Base-by-base conservation (phyloP, 441 rosid species). In the Capsella rubella region DNA sequence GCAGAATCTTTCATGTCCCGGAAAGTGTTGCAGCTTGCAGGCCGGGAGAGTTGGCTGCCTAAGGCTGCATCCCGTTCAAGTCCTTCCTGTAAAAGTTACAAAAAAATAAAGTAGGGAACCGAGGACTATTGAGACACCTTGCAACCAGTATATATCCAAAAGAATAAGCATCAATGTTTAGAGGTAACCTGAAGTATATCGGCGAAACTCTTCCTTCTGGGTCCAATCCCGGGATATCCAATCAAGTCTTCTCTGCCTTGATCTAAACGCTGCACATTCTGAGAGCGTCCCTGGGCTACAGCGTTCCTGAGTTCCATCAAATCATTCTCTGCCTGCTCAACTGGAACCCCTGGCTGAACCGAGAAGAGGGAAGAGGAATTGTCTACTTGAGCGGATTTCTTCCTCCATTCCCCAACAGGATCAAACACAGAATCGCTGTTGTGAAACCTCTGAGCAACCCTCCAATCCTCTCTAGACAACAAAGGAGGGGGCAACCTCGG, bases 191-290 rank as follows among this genome's bases (percentile, higher is more conserved):
- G 98, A 79, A 95, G 90, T 79, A 91, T 92, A 88, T 91, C 98
- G 12, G 99, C 91, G 75, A 91, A 92, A 84, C 99, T 95, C 87
- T 87, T 95, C 87, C 93, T 88, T 86, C 98, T 87, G 2, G 84
- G 70, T 15, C 92, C 95, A 80, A 92, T 80, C 58, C 87, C 90
- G 0, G 70, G 15, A 71, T 81, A 50, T 69, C 84, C 89, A 67
- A 34, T 65, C 56, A 76, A 67, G 50, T 82, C 73, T 64, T 85
- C 84, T 16, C 84, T 78, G 6, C 81, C 81, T 82, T 85, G 83
- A 67, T 82, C 84, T 28, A 78, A 82, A 84, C 88, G 81, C 69
- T 85, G 87, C 15, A 73, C 82, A 54, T 82, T 83, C 82, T 84
- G 69, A 10, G 84, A 71, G 6, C 64, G 66, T 69, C 78, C 81